These are phyloP conservation scores for Vigna angularis DNA, from an alignment of 306 rosid species.

Conservation along the genomic window DNA sequence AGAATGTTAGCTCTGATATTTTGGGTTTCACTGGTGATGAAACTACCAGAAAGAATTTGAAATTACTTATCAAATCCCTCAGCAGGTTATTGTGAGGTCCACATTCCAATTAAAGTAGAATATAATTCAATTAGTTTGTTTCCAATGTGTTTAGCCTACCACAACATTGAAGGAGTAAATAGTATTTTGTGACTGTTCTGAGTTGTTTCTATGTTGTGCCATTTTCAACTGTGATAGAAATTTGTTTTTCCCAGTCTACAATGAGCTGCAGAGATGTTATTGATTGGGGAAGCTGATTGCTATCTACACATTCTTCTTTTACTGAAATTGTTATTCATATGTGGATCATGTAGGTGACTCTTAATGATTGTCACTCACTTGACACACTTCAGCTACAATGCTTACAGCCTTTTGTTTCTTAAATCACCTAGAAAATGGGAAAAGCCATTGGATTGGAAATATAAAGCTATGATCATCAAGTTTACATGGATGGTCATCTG, in stretches of 20 bases:
- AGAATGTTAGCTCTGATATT: conserved; percentile 88
- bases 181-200: conserved; percentile 25
- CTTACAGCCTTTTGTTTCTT: background rate
- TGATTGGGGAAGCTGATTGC: conserved; percentile 11
- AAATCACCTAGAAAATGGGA: background rate
- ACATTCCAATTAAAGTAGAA: conserved; percentile 27
- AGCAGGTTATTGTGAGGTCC: conserved; percentile 79
- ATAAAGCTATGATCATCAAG: background rate
- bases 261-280: background rate
- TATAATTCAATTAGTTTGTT: conserved; percentile 45
- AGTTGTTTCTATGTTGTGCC: conserved; percentile 29
- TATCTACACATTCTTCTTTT: conserved; percentile 29
- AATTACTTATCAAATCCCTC: conserved; percentile 84
- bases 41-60: conserved; percentile 78
- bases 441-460: background rate
- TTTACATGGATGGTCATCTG: background rate
- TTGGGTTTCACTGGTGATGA: conserved; percentile 93
- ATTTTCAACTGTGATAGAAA: conserved; percentile 24
- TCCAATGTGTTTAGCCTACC: conserved; percentile 32
- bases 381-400: conserved; percentile 1
- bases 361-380: background rate
- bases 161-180: conserved; percentile 36
- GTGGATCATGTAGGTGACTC: conserved; percentile 7
- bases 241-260: conserved; percentile 4
- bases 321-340: conserved; percentile 16